Percentiles rank a stretch among this genome's conserved stretches.
These are phyloP conservation scores for Podospora pseudocomata DNA, from an alignment of 495 filamentous ascomycete species.

Conservation along the genomic window DNA sequence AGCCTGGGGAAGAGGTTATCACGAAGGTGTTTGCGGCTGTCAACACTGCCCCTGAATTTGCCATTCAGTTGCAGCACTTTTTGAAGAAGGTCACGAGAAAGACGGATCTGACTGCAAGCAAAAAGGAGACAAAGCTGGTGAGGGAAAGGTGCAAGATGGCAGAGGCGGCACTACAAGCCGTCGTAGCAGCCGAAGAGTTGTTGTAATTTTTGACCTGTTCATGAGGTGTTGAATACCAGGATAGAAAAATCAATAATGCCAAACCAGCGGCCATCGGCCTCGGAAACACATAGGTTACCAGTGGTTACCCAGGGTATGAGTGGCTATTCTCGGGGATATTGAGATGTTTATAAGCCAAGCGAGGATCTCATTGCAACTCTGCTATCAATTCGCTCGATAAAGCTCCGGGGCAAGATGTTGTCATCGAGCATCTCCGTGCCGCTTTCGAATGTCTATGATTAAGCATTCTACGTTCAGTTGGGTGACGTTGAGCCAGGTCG, in stretches of 20 bases:
- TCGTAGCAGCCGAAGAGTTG: slow-evolving; percentile 30
- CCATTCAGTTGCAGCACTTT: slow-evolving; percentile 72
- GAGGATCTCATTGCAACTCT: background rate
- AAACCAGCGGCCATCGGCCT: background rate
- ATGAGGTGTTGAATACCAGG: background rate
- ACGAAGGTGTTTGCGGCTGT: slow-evolving; percentile 61
- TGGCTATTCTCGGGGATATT: slow-evolving; percentile 7
- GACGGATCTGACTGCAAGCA: slow-evolving; percentile 62
- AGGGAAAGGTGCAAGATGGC: slow-evolving; percentile 69
- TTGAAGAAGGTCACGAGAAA: slow-evolving; percentile 70
- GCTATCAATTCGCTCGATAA: background rate
- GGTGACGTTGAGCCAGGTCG: background rate
- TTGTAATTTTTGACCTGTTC: background rate
- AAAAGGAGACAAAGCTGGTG: slow-evolving; percentile 58
- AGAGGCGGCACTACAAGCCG: slow-evolving; percentile 52
- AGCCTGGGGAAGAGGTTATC: slow-evolving; percentile 44
- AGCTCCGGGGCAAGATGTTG: background rate
- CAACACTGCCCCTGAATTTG: slow-evolving; percentile 58
- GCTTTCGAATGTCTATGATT: background rate
- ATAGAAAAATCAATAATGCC: background rate
- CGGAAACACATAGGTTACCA: too few species aligned
- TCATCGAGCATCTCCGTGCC: background rate
- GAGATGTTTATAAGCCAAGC: background rate
- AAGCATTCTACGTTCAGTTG: too few species aligned
- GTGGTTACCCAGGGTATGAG: slow-evolving; percentile 19